Conservation (phyloP, 495 filamentous ascomycete species). For the Aspergillus egyptiacus region DNA sequence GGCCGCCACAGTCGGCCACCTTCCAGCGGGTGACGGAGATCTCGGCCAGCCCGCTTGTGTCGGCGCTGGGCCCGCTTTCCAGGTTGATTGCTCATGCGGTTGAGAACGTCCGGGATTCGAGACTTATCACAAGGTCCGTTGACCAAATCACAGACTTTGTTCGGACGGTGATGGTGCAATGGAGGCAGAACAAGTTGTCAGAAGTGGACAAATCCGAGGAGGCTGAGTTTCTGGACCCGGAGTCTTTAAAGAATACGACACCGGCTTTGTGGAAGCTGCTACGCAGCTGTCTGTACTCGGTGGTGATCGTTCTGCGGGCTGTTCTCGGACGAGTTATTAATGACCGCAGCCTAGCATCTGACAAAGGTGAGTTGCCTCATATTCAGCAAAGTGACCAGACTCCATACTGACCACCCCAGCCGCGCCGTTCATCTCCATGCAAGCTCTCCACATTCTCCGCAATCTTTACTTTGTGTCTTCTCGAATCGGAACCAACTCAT, state of each 20-base stretch:
- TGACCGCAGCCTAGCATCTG: constrained; percentile 47
- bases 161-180: constrained; percentile 65
- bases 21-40: constrained; percentile 52
- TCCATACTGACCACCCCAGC: constrained; percentile 23
- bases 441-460: constrained; percentile 71
- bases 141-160: constrained; percentile 68
- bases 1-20: constrained; percentile 58
- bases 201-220: constrained; percentile 79
- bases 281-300: constrained; percentile 71
- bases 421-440: constrained; percentile 67
- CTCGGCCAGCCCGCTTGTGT: constrained; percentile 61
- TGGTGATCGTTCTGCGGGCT: constrained; percentile 69
- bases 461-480: constrained; percentile 86
- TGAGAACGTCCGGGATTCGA: constrained; percentile 55
- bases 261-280: constrained; percentile 77
- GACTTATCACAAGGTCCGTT: constrained; percentile 58
- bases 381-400: background rate
- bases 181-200: constrained; percentile 79
- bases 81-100: constrained; percentile 68
- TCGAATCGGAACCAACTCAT: constrained; percentile 63
- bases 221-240: constrained; percentile 56
- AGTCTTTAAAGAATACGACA: constrained; percentile 63
- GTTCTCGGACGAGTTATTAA: constrained; percentile 62
- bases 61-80: constrained; percentile 73
- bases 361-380: constrained; percentile 43